Base-by-base conservation (phyloP, 352 stramenopile genomes). In the Phytopythium aichiense region DNA sequence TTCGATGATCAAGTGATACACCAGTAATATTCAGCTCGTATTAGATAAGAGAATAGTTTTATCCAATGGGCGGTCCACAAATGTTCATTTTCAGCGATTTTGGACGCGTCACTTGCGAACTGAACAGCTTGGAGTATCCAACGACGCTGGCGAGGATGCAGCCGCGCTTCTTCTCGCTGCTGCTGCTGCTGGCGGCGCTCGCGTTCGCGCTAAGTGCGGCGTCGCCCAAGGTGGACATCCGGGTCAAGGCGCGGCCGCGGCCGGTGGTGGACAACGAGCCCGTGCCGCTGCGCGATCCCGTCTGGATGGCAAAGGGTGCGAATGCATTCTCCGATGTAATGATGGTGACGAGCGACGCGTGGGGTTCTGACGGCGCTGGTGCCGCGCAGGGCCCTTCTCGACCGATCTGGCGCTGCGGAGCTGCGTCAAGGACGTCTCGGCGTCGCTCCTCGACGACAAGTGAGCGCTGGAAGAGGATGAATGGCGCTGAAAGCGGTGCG, bases 221-320 rank as follows among this genome's bases (percentile, higher is more conserved):
- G 20, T 71, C 71, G 2, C 79, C 74, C 23, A 88, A 75, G 54
- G 72, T 89, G n/a, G 65, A 75, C n/a, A 92, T 92, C 54, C 73
- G 71, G 8, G 63, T 92, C 30, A 72, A 89, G 20, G 50, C 71
- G 51, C 79, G 81, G 1, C 68, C 75, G 18, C 60, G 58, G 0
- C 48, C 60, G 57, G 22, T 55, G 31, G 50, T 67, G 42, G 42
- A 43, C 16, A 30, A 57, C 20, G 64, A 62, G 7, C 81, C 77
- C 0, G 60, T 89, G 28, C 83, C 79, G 23, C 77, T 73, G 52
- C 80, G 83, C 57, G 65, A 65, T 48, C 80, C 83, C 43, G 49
- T 83, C 51, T 71, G 63, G 28, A 66, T 56, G 59, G 77, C 77
- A 50, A 66, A 81, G 70, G 79, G 74, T 65, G 43, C 42, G 4